phyloP scores from a whole-genome alignment of 331 rosid genomes.

The Acacia pycnantha region DNA sequence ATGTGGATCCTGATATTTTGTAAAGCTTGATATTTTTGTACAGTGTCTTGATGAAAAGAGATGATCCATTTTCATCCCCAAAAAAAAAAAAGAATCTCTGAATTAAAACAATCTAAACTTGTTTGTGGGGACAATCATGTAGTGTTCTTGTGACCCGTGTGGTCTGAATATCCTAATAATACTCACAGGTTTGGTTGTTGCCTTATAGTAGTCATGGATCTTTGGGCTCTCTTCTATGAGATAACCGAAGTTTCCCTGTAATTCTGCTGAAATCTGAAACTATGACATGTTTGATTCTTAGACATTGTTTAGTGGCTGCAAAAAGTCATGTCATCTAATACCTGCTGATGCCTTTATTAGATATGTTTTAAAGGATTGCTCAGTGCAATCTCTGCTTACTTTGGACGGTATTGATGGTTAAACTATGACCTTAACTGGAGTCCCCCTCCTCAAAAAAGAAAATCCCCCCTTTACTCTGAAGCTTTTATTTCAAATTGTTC shows the following conservation, averaged over 20 bases:
- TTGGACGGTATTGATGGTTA: neutral
- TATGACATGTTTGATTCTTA: neutral
- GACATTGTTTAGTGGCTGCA: neutral
- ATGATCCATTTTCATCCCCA: neutral
- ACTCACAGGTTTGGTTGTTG: neutral
- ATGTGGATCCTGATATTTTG: neutral
- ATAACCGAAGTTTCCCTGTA: neutral
- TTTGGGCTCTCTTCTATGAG: neutral
- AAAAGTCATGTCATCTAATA: neutral
- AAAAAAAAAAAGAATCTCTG: neutral
- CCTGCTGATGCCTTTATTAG: neutral
- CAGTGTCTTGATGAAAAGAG: neutral
- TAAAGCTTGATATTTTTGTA: neutral
- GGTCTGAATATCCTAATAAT: neutral
- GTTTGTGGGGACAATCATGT: constrained; percentile 10
- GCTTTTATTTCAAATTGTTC: neutral
- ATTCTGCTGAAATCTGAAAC: neutral
- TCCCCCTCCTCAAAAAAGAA: neutral
- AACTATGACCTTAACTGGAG: neutral
- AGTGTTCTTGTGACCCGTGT: neutral
- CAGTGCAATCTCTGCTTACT: constrained; percentile 1
- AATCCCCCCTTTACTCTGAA: neutral
- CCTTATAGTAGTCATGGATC: neutral
- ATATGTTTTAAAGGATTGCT: neutral
- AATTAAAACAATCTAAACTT: constrained; percentile 1